Conservation (phyloP, 257 asterid genomes). For the Solanum clarkiae region DNA sequence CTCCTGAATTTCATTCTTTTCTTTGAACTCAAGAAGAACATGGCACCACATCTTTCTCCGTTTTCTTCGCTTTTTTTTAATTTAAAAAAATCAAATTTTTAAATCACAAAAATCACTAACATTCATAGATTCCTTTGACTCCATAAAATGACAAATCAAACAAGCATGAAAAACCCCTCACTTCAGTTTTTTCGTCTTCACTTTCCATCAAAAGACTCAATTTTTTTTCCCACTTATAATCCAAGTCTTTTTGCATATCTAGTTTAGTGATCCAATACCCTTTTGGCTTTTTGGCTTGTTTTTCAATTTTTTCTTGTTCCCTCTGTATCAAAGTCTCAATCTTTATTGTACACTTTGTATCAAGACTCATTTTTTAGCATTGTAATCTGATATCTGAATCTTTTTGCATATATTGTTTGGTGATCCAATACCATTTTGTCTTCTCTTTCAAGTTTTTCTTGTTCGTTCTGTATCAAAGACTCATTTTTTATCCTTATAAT, state of each 20-base stretch:
- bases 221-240: not conserved
- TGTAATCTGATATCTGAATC: not conserved
- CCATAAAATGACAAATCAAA: not conserved
- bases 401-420: not conserved
- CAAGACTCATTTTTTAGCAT: not conserved
- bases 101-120: not conserved
- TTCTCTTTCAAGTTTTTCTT: not conserved
- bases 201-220: not conserved
- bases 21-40: slow-evolving; percentile 19
- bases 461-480: not conserved
- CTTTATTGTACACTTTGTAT: not conserved
- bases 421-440: not conserved
- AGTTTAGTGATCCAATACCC: not conserved
- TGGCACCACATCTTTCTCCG: slow-evolving; percentile 24
- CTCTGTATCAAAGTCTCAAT: not conserved
- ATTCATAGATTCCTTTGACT: not conserved
- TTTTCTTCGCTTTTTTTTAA: not conserved
- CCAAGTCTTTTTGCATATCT: not conserved
- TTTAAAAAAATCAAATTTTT: not conserved
- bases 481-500: not conserved
- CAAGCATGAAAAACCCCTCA: not conserved
- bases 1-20: slow-evolving; percentile 8
- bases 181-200: not conserved
- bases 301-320: not conserved
- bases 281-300: not conserved